Evolutionary conservation across 2,329 filamentous ascomycete species (phyloP), one percentile per base, ranked within the genome.

Genomic region (Fusarium abutilonis): DNA sequence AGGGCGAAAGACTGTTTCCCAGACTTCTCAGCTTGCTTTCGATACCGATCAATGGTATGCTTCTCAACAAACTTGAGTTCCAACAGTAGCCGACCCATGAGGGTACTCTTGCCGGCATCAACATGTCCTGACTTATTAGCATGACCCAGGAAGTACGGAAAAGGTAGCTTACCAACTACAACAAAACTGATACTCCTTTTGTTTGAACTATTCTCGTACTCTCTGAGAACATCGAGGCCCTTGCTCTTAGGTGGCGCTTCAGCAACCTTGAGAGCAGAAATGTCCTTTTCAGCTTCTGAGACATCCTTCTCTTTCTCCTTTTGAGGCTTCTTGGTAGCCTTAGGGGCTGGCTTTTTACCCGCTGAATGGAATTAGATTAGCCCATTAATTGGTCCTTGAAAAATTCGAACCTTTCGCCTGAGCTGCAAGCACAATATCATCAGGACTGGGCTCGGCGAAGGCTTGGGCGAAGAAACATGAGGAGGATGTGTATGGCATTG

Each of bases 1-100:
- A 99, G 83, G 11, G 94, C 94, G 76, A 99, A 99, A 0, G 95
- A 98, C 2, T 91, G 89, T 75, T 99, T 99, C 6, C 95, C 95
- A 35, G 96, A 90, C 57, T 88, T 92, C 68, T 96, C 90, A 1
- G 95, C 94, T 77, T 97, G 93, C 74, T 90, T 90, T 17, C 89
- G 86, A 69, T 96, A 93, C 73, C 90, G 94, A 53, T 97, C 92
- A 58, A 99, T 84, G 0, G 93, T 94, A 57, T 93, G 84, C 72
- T 96, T 87, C 66, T 97, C 91, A 7, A 99, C 88, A 23, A 93
- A 90, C 57, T 93, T 90, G 36, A 97, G 84, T 69, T 99, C 95
- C 38, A 94, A 88, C 6, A 99, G 80, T 26, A 99, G 77, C n/a
- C 95, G 88, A 1, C 94, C 95, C 94, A 99, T 98, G 34, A 99